phyloP scores from a whole-genome alignment of 2,329 filamentous ascomycete species.

The Colletotrichum phormii region DNA sequence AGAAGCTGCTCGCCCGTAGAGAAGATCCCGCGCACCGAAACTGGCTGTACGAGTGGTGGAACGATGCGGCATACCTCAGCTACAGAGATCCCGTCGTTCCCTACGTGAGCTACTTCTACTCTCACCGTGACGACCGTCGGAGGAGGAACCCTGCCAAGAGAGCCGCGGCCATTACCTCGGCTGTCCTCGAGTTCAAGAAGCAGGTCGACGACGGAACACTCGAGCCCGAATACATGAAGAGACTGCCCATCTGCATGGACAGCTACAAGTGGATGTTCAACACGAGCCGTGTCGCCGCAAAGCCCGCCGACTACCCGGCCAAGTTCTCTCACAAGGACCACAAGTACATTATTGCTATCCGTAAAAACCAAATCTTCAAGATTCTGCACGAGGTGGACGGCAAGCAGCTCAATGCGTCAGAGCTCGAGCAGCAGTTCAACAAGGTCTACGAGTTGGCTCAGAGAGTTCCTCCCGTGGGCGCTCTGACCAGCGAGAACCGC shows the following conservation, averaged over 20 bases:
- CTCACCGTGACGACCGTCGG: slow-evolving; percentile 91
- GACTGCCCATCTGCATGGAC: slow-evolving; percentile 97
- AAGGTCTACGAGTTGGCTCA: slow-evolving; percentile 83
- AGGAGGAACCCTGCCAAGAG: slow-evolving; percentile 91
- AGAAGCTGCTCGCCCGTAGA: slow-evolving; percentile 83
- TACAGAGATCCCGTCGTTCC: slow-evolving; percentile 97
- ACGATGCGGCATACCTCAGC: slow-evolving; percentile 88
- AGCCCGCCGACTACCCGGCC: slow-evolving; percentile 82
- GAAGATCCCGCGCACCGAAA: slow-evolving; percentile 87
- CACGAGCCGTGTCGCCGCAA: slow-evolving; percentile 84
- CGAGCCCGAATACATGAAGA: slow-evolving; percentile 99
- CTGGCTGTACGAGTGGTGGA: slow-evolving; percentile 99
- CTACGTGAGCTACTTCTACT: slow-evolving; percentile 99
- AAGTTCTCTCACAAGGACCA: slow-evolving; percentile 82
- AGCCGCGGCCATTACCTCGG: slow-evolving; percentile 88
- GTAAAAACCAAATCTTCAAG: slow-evolving; percentile 99
- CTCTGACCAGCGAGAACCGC: slow-evolving; percentile 90
- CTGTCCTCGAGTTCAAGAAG: slow-evolving; percentile 92
- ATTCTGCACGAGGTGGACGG: slow-evolving; percentile 84
- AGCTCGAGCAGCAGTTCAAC: slow-evolving; percentile 91
- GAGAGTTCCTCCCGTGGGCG: slow-evolving; percentile 79
- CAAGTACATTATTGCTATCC: slow-evolving; percentile 88
- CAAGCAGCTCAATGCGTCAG: slow-evolving; percentile 85
- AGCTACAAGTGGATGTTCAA: slow-evolving; percentile 99
- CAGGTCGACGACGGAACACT: slow-evolving; percentile 85